Percentiles rank a stretch among this genome's conserved stretches.
Conservation (phyloP, 2,329 filamentous ascomycete species). For the Rhinocladiella similis region DNA sequence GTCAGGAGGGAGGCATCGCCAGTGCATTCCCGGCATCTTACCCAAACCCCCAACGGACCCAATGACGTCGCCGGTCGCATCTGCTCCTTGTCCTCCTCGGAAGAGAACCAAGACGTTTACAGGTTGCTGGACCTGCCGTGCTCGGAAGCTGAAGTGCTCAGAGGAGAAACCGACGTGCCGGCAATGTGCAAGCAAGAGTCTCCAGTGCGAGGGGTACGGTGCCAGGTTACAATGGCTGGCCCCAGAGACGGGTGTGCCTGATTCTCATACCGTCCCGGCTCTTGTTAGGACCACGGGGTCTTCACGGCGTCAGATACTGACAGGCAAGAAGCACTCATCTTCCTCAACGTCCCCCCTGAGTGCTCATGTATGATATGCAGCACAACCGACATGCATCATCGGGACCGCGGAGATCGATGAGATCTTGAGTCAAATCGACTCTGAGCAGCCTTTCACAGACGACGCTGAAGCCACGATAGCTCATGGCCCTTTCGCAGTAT, state of each 20-base stretch:
- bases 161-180: conserved; percentile 25
- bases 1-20: background rate
- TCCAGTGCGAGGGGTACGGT: conserved; percentile 6
- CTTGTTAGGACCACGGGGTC: background rate
- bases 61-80: background rate
- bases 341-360: background rate
- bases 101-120: conserved; percentile 10
- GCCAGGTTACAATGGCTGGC: conserved; percentile 3
- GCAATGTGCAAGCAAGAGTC: conserved; percentile 7
- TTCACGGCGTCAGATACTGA: conserved; percentile 6
- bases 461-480: background rate
- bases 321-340: conserved; percentile 1
- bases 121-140: conserved; percentile 34
- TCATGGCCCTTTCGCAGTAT: background rate
- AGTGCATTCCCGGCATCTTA: background rate
- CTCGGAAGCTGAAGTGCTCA: conserved; percentile 35
- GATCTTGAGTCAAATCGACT: background rate
- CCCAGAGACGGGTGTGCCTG: background rate
- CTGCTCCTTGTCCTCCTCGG: background rate
- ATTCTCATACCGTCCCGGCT: background rate
- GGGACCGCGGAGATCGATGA: background rate
- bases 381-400: background rate
- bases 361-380: conserved; percentile 1
- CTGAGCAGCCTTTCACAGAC: background rate
- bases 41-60: too few species aligned